phyloP scores from a whole-genome alignment of 2,329 filamentous ascomycete genomes.

The Beauveria sp. region DNA sequence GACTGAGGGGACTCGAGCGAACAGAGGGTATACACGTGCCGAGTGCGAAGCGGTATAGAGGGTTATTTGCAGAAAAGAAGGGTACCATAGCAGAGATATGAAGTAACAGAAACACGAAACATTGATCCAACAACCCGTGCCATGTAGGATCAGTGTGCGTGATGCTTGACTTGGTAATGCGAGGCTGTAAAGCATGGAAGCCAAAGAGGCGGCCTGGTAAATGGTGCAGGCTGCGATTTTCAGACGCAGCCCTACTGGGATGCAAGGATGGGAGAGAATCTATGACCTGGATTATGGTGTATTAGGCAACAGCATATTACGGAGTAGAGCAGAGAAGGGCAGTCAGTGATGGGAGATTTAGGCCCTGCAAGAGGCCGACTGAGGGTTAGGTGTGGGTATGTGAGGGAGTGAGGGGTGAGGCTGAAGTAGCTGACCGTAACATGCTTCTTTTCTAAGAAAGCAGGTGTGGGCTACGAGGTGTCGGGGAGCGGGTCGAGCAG shows the following conservation, averaged over 20 bases:
- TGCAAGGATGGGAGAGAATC: neutral
- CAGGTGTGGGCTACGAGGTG: no score
- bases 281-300: neutral
- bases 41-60: conserved; percentile 7
- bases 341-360: no score
- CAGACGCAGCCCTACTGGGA: neutral
- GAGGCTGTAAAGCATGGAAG: neutral
- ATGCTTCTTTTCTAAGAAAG: no score
- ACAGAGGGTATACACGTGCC: neutral
- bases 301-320: neutral
- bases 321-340: no score
- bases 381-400: neutral
- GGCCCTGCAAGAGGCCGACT: neutral
- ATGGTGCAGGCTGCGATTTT: conserved; percentile 3
- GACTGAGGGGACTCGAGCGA: neutral
- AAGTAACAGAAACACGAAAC: conserved; percentile 12
- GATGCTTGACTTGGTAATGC: neutral
- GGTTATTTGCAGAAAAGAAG: conserved; percentile 8
- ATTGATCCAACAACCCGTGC: conserved; percentile 6
- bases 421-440: neutral
- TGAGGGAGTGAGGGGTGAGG: neutral
- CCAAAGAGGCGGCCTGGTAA: neutral
- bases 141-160: neutral
- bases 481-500: no score
- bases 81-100: conserved; percentile 6